Percentiles rank a stretch among this genome's conserved stretches.
Evolutionary conservation across 768 basidiomycete genomes (phyloP).

Genomic region (Phaffia tasmanica): DNA sequence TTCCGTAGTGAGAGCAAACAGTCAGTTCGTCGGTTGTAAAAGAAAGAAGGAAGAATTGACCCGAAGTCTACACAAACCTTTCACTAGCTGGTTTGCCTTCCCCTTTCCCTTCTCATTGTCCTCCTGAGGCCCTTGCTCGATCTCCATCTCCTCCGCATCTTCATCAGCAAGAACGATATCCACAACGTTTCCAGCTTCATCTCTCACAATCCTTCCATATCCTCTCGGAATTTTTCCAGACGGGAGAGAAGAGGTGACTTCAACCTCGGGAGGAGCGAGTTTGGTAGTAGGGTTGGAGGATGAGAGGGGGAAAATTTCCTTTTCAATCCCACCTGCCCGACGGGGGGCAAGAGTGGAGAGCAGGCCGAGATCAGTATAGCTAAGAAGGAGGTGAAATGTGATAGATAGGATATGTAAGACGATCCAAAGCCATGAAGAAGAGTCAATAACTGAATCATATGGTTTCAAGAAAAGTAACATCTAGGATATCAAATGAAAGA

Average conservation of each 20-base stretch:
- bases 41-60: neutral
- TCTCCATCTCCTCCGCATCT: conserved; percentile 40
- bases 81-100: conserved; percentile 18
- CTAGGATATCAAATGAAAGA: neutral
- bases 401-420: neutral
- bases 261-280: conserved; percentile 3
- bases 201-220: conserved; percentile 70
- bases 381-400: conserved; percentile 35
- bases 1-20: neutral
- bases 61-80: conserved; percentile 22
- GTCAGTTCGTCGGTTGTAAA: neutral
- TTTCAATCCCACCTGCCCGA: conserved; percentile 57
- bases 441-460: neutral
- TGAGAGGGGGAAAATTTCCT: conserved; percentile 15
- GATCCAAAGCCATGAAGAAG: neutral
- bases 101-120: conserved; percentile 24
- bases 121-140: conserved; percentile 25
- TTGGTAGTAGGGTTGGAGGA: conserved; percentile 5
- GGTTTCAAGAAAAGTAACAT: neutral
- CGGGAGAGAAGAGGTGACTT: conserved; percentile 25
- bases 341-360: conserved; percentile 56
- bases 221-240: conserved; percentile 47
- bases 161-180: conserved; percentile 56
- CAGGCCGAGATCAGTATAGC: conserved; percentile 70
- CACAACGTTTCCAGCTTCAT: conserved; percentile 62